phyloP scores from a whole-genome alignment of 1,139 yeast species.

The Suhomyces maxii region DNA sequence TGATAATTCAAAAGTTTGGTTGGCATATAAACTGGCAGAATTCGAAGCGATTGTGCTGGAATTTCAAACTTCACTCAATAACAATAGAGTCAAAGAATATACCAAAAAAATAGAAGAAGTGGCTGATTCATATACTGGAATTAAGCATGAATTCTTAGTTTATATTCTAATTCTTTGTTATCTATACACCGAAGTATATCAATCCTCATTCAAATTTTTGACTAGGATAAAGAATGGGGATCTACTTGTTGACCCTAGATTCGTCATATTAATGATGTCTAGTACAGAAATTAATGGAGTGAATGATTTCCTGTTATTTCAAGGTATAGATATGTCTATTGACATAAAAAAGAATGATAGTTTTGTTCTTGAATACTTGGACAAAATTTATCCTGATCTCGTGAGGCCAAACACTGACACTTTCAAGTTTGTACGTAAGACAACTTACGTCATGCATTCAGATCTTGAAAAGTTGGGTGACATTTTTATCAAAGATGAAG shows the following conservation, averaged over 20 bases:
- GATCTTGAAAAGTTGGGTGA: neutral
- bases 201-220: constrained; percentile 12
- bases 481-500: constrained; percentile 10
- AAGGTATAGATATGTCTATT: constrained; percentile 9
- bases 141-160: constrained; percentile 14
- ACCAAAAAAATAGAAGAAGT: constrained; percentile 5
- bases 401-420: neutral
- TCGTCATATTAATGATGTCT: constrained; percentile 14
- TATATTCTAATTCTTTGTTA: constrained; percentile 12
- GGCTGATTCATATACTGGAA: constrained; percentile 10
- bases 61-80: constrained; percentile 1
- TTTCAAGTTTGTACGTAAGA: constrained; percentile 6
- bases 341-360: constrained; percentile 2
- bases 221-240: constrained; percentile 14
- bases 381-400: constrained; percentile 11
- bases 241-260: constrained; percentile 17
- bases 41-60: constrained; percentile 8
- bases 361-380: constrained; percentile 11
- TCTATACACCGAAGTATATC: constrained; percentile 8
- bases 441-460: constrained; percentile 7
- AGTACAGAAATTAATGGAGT: neutral
- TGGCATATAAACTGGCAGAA: constrained; percentile 13
- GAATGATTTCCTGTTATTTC: constrained; percentile 3
- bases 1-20: constrained; percentile 16
- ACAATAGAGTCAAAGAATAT: constrained; percentile 1